Evolutionary conservation across 2,329 filamentous ascomycete genomes (phyloP), one percentile per base, ranked within the genome.

Genomic region (Xylaria sp.): DNA sequence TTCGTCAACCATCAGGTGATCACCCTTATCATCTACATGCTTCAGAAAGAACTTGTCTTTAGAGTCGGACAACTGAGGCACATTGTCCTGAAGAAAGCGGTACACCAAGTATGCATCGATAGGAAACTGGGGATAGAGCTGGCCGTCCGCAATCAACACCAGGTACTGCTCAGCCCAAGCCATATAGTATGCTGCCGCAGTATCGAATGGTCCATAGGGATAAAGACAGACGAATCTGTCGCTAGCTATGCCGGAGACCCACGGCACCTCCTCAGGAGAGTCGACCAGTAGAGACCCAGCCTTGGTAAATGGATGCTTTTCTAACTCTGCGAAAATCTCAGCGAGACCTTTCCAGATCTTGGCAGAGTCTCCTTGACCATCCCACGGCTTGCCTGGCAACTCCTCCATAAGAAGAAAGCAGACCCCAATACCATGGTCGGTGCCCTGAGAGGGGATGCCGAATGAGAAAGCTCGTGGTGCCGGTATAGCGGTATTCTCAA

Each of bases 1-100:
- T n/a, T 78, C 69, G 61, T 81, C 76, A 17, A 70, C 59, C 2
- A 82, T 72, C 7, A 82, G 71, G 50, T 81, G 79, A 59, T 82
- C 79, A 1, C 78, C 79, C 66, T 81, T 81, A 60, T 82, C 79
- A 63, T 83, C 78, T 39, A 76, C 74, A 71, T 82, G 79, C 53
- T 79, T 81, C 22, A 82, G 68, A 61, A 77, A 81, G 70, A 66
- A 71, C 20, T 64, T 47, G 13, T 54, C 62, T n/a, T n/a, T n/a
- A n/a, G n/a, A n/a, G n/a, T n/a, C n/a, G n/a, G n/a, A n/a, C n/a
- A n/a, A n/a, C n/a, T n/a, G n/a, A n/a, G n/a, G n/a, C n/a, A n/a
- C 33, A n/a, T 42, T 55, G 15, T 55, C 74, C 31, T 77, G 63
- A 10, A 81, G 77, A 70, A 79, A 81, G 6, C 75, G 73, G 61